phyloP scores from a whole-genome alignment of 768 basidiomycete genomes.

The Tulasnella calospora region DNA sequence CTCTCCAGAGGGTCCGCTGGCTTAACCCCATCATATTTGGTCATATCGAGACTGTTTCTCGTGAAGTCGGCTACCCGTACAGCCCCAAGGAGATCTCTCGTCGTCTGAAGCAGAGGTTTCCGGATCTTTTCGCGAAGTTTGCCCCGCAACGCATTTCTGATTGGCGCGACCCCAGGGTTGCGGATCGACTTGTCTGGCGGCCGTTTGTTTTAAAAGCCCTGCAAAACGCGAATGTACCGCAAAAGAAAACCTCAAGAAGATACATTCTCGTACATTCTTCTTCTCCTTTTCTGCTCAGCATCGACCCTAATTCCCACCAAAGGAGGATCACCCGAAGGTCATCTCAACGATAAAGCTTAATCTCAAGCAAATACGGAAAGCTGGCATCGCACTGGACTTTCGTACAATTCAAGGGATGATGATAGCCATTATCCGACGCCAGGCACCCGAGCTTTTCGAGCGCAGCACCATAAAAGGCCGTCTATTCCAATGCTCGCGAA shows the following conservation, averaged over 20 bases:
- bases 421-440: conserved; percentile 33
- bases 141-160: not conserved
- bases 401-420: conserved; percentile 35
- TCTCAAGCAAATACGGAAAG: conserved; percentile 28
- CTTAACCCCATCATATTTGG: not conserved
- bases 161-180: not conserved
- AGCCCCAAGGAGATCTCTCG: not conserved
- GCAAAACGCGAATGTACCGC: not conserved
- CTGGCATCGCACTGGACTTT: conserved; percentile 33
- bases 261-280: not conserved
- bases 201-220: not conserved
- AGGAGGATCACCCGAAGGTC: not conserved
- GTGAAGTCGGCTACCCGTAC: not conserved
- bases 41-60: not conserved
- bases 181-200: not conserved
- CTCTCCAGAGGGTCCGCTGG: not conserved
- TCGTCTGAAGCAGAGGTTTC: not conserved
- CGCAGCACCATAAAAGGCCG: conserved; percentile 32
- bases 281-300: no score
- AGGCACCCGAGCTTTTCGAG: conserved; percentile 34
- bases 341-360: not conserved
- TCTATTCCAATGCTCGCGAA: conserved; percentile 35
- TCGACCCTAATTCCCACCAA: not conserved
- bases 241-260: not conserved
- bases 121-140: not conserved